These are phyloP conservation scores for Amniculicola lignicola DNA, from an alignment of 495 filamentous ascomycete species.

Conservation along the genomic window DNA sequence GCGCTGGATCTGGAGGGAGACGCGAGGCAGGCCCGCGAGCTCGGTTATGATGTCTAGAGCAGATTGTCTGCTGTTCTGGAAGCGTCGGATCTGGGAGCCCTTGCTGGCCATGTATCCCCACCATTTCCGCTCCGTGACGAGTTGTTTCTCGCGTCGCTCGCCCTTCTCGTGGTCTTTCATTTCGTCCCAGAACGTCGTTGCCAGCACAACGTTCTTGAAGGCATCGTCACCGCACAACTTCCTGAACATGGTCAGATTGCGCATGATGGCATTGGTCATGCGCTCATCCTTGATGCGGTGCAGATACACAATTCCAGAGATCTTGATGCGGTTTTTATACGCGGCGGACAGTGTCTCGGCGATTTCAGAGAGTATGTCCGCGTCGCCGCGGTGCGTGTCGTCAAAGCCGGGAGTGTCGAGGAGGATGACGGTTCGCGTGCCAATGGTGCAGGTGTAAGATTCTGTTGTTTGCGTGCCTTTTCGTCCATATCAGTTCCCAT, in stretches of 20 bases:
- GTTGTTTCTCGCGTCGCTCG: neutral
- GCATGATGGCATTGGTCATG: neutral
- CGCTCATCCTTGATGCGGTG: conserved; percentile 1
- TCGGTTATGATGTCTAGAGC: neutral
- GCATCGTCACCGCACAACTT: conserved; percentile 6
- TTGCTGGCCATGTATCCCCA: neutral
- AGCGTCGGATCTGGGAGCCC: neutral
- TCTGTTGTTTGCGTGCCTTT: conserved; percentile 1
- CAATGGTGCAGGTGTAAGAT: neutral
- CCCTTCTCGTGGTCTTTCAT: neutral
- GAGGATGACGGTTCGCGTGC: neutral
- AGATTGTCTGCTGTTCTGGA: neutral
- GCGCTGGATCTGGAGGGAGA: neutral
- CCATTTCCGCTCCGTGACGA: neutral
- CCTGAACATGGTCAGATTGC: conserved; percentile 2
- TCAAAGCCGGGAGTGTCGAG: conserved; percentile 10
- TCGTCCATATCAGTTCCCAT: neutral
- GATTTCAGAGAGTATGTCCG: neutral
- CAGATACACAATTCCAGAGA: conserved; percentile 4
- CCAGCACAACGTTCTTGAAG: neutral
- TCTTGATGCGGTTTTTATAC: neutral
- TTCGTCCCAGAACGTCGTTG: conserved; percentile 1
- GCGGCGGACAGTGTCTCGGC: neutral
- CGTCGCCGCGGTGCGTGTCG: neutral
- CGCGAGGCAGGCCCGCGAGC: neutral